A percentile compares a stretch with the other conserved stretches of the same genome.
phyloP scores from a whole-genome alignment of 441 rosid species.

The Populus hybrid region DNA sequence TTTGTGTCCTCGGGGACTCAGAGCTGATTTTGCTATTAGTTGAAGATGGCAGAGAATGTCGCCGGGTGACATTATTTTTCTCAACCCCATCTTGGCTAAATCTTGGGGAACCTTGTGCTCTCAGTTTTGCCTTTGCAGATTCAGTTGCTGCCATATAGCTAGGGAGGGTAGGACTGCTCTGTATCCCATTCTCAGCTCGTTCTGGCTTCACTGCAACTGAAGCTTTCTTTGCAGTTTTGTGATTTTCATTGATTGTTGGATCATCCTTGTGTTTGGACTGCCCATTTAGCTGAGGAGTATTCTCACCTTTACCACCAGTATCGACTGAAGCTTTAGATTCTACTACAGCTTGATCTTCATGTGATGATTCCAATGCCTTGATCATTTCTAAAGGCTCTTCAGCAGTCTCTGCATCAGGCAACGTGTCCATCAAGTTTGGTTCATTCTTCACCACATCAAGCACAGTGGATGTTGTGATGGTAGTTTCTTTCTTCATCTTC shows the following conservation, averaged over 20 bases:
- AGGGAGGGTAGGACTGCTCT: slow-evolving; percentile 67
- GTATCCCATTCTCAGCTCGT: slow-evolving; percentile 56
- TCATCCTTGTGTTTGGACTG: slow-evolving; percentile 41
- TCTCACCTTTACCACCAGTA: slow-evolving; percentile 39
- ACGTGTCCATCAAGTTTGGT: slow-evolving; percentile 23
- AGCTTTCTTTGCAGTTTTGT: slow-evolving; percentile 52
- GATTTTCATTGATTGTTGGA: slow-evolving; percentile 41
- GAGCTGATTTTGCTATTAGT: slow-evolving; percentile 64
- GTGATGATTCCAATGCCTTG: slow-evolving; percentile 34
- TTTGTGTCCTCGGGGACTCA: slow-evolving; percentile 75
- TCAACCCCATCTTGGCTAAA: slow-evolving; percentile 62
- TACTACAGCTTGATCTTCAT: slow-evolving; percentile 26
- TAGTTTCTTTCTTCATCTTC: slow-evolving; percentile 33
- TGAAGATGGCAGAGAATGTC: slow-evolving; percentile 79
- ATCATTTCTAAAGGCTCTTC: slow-evolving; percentile 35
- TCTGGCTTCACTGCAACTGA: slow-evolving; percentile 52
- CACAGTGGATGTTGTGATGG: slow-evolving; percentile 6
- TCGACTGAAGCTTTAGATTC: slow-evolving; percentile 42
- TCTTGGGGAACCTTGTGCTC: slow-evolving; percentile 76
- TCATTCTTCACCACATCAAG: slow-evolving; percentile 31
- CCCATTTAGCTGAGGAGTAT: slow-evolving; percentile 39
- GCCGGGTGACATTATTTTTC: slow-evolving; percentile 51
- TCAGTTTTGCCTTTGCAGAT: slow-evolving; percentile 93
- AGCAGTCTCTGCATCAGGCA: slow-evolving; percentile 36
- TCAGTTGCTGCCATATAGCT: slow-evolving; percentile 96